Evolutionary conservation across 2,329 filamentous ascomycete species (phyloP).

Genomic region (Trichophyton mentagrophytes): DNA sequence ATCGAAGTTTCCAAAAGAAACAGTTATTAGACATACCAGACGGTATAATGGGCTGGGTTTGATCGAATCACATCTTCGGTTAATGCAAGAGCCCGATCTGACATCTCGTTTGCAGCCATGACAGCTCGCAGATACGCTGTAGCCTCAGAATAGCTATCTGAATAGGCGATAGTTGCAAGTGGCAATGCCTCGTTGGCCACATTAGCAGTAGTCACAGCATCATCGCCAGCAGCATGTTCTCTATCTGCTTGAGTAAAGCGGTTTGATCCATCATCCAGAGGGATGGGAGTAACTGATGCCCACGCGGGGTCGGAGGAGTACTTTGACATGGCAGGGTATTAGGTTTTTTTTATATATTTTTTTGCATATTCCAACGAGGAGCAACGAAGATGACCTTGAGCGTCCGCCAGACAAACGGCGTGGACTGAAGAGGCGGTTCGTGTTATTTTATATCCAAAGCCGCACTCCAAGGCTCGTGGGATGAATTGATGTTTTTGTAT

Average conservation of each 20-base stretch:
- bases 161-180: slow-evolving; percentile 85
- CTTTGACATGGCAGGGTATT: slow-evolving; percentile 12
- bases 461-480: background rate
- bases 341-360: no score
- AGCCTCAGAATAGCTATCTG: slow-evolving; percentile 77
- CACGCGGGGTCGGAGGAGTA: slow-evolving; percentile 57
- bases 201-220: background rate
- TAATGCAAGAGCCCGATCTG: slow-evolving; percentile 61
- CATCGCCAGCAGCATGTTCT: background rate
- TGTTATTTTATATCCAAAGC: background rate
- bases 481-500: background rate
- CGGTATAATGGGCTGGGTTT: slow-evolving; percentile 96
- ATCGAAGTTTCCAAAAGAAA: background rate
- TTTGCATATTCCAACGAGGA: background rate
- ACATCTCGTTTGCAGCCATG: slow-evolving; percentile 80
- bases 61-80: slow-evolving; percentile 82
- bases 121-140: slow-evolving; percentile 87
- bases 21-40: slow-evolving; percentile 49
- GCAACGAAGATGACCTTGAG: no score
- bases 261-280: slow-evolving; percentile 58
- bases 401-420: no score
- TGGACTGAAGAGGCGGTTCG: background rate
- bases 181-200: slow-evolving; percentile 38
- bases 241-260: slow-evolving; percentile 4
- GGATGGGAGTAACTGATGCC: slow-evolving; percentile 69